Evolutionary conservation across 2,329 filamentous ascomycete genomes (phyloP), one percentile per base, ranked within the genome.

Genomic region (Clarireedia paspali): DNA sequence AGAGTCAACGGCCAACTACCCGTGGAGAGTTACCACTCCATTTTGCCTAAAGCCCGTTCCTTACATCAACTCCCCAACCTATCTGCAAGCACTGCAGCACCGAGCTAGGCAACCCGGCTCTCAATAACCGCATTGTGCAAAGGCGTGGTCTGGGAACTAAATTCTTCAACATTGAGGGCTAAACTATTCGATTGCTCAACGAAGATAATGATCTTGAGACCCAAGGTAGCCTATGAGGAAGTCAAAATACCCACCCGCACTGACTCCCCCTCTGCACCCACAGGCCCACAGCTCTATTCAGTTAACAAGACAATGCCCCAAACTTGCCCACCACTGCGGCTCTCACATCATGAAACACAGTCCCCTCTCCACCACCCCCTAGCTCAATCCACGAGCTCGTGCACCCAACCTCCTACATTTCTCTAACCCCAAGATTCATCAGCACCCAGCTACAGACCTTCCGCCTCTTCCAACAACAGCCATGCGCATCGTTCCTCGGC

Each of bases 141-240:
- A 75, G 74, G 4, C 70, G 75, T 40, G 76, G 74, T 24, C 73
- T 78, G 44, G 72, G 66, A 10, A 76, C 79, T 68, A 78, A 78
- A 60, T 62, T 78, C 44, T 79, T 79, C 64, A 70, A 73, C 52
- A 72, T 78, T n/a, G 48, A 70, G 5, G 74, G 73, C 6, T 70
- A 72, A 23, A 20, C 20, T 20, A 20, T 20, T 20, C 20, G 20
- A 20, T 71, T 71, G 64, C 72, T 75, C 50, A 66, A 72, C 7
- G 66, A 66, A 30, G 72, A 71, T 42, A 68, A 71, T 62, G 62
- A 62, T 26, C 62, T 61, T 12, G 59, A 59, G 0, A 70, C 67
- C 2, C 66, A 70, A 42, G 74, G 77, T 59, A 74, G 78, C 60
- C 20, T 0, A 20, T 20, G 20, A 20, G 20, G 27, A 73, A 74